Evolutionary conservation across 768 basidiomycete species (phyloP).

Genomic region (Candolleomyces aberdarensis): DNA sequence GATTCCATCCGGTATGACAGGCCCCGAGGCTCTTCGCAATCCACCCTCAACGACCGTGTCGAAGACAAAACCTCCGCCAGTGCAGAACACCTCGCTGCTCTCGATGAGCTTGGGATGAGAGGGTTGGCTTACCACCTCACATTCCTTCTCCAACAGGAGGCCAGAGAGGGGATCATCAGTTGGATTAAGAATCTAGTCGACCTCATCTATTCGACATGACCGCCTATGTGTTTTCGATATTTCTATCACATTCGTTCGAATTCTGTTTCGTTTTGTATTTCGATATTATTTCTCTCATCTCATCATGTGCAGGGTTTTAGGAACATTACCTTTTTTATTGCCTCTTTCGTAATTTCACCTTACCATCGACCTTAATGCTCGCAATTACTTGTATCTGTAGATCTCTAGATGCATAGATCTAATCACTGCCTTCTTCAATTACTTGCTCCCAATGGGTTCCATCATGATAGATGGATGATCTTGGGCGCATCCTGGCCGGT

Average conservation of each 20-base stretch:
- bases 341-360: neutral
- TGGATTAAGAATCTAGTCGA: constrained; percentile 61
- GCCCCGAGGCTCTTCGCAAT: constrained; percentile 46
- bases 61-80: constrained; percentile 49
- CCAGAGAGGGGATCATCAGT: constrained; percentile 62
- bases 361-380: constrained; percentile 4
- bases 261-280: constrained; percentile 9
- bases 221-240: neutral
- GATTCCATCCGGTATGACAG: constrained; percentile 37
- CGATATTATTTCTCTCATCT: neutral
- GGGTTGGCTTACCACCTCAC: constrained; percentile 71
- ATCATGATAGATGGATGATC: too few species aligned
- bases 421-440: too few species aligned
- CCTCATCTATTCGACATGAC: constrained; percentile 18
- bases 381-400: neutral
- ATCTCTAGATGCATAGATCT: neutral
- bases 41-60: constrained; percentile 55
- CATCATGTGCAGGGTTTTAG: neutral
- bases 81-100: constrained; percentile 53
- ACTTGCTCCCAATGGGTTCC: too few species aligned
- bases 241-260: constrained; percentile 6
- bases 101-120: constrained; percentile 72
- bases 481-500: too few species aligned
- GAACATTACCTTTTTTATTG: neutral
- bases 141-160: constrained; percentile 59